phyloP scores from a whole-genome alignment of 225 moss, liverwort and hornwort species.

The Bryum argenteum region DNA sequence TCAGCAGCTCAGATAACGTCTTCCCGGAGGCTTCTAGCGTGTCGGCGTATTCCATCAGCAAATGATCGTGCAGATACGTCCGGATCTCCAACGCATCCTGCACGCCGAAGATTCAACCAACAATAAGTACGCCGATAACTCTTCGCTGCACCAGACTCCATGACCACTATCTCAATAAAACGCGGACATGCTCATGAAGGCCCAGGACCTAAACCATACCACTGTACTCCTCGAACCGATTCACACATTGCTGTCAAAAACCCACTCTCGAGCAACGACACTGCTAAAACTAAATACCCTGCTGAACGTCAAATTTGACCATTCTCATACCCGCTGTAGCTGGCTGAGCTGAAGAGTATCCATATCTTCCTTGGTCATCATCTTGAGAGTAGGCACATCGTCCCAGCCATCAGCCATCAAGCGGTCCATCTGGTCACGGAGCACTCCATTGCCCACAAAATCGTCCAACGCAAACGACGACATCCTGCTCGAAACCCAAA shows the following conservation, averaged over 20 bases:
- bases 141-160: not conserved
- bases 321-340: conserved; percentile 60
- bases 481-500: conserved; percentile 28
- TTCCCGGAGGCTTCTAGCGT: conserved; percentile 68
- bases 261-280: not conserved
- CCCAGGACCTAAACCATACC: not conserved
- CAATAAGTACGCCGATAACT: too few species aligned
- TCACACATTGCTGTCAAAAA: not conserved
- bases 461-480: conserved; percentile 79
- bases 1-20: conserved; percentile 66
- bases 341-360: conserved; percentile 75
- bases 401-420: conserved; percentile 86
- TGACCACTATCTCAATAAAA: not conserved
- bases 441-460: conserved; percentile 84
- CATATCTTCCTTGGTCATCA: conserved; percentile 84
- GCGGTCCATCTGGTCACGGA: conserved; percentile 56
- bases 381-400: conserved; percentile 96
- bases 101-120: not conserved
- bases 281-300: not conserved
- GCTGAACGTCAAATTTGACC: not conserved
- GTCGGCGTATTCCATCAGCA: conserved; percentile 85
- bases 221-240: not conserved
- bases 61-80: conserved; percentile 76
- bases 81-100: conserved; percentile 89
- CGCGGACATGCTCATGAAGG: not conserved